Evolutionary conservation across 2,329 filamentous ascomycete species (phyloP), one percentile per base, ranked within the genome.

Genomic region (Epichloe typhina): DNA sequence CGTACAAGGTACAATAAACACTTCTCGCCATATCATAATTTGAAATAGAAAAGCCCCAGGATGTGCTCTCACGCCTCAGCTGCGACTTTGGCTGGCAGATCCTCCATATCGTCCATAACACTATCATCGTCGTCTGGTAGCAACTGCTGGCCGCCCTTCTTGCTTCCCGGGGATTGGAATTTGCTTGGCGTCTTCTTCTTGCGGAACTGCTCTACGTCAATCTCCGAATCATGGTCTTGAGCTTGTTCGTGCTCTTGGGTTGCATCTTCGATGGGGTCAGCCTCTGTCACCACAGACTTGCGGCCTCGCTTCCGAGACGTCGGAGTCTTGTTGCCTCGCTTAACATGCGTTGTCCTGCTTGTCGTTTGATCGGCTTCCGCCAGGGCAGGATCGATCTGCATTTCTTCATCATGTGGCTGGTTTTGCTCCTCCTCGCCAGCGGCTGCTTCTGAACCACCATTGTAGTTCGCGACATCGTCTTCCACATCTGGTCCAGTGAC

Each of bases 71-170:
- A 43, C 3, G 31, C n/a, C 40, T 17, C 36, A 23, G 17, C 47
- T 15, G 33, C 37, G n/a, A 52, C 31, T 41, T 43, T 52, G 9
- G 65, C 64, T 5, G 69, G 69, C 40, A 72, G 56, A 51, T 72
- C 69, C 49, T 71, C 68, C 69, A 72, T 70, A 42, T 71, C 69
- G 36, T 71, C 68, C 66, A 71, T 69, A 13, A 61, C 61, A 38
- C 66, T 68, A 21, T 65, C 64, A 4, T 61, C 64, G 13, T 56
- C 59, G 12, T 59, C 56, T 21, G 54, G 52, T 12, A 43, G 12
- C 19, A 17, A 13, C 23, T 48, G 46, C 39, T 49, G 31, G 12
- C 50, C 50, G 4, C 52, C 49, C 35, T 54, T 53, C 17, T 52
- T 56, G 17, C 46, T 48, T 2, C 50, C 50, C 3, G 52, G 46